Conservation (phyloP, 371 early-diverging fungal genomes). For the Apophysomyces ossiformis region DNA sequence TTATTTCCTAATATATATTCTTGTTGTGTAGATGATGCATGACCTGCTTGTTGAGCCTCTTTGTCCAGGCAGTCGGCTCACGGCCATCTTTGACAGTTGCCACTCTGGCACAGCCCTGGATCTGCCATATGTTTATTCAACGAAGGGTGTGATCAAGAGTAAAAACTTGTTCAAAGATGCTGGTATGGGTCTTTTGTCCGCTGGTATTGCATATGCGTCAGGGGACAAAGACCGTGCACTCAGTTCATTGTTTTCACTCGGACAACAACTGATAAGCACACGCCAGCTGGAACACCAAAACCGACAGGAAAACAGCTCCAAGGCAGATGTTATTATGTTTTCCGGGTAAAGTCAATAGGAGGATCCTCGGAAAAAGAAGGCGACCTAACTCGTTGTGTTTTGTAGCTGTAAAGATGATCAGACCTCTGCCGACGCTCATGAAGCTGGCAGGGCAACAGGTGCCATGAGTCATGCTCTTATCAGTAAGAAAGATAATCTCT, state of each 20-base stretch:
- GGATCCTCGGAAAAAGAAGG: neutral
- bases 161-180: slow-evolving; percentile 47
- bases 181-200: slow-evolving; percentile 40
- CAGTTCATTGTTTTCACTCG: slow-evolving; percentile 44
- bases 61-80: slow-evolving; percentile 82
- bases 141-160: slow-evolving; percentile 65
- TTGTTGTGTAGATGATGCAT: slow-evolving; percentile 64
- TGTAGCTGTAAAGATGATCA: slow-evolving; percentile 81
- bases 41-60: slow-evolving; percentile 78
- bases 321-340: slow-evolving; percentile 84
- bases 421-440: slow-evolving; percentile 82
- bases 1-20: slow-evolving; percentile 23
- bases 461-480: slow-evolving; percentile 88
- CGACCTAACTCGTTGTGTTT: neutral
- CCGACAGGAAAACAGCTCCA: slow-evolving; percentile 53
- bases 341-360: slow-evolving; percentile 52
- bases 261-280: slow-evolving; percentile 41
- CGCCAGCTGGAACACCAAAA: slow-evolving; percentile 39
- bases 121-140: slow-evolving; percentile 80
- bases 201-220: slow-evolving; percentile 55
- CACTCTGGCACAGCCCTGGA: slow-evolving; percentile 85
- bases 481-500: slow-evolving; percentile 2
- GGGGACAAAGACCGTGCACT: slow-evolving; percentile 46
- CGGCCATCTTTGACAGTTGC: slow-evolving; percentile 83
- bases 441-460: slow-evolving; percentile 68